Base-by-base conservation (phyloP, 2,329 filamentous ascomycete genomes). In the Leptographium flavum region DNA sequence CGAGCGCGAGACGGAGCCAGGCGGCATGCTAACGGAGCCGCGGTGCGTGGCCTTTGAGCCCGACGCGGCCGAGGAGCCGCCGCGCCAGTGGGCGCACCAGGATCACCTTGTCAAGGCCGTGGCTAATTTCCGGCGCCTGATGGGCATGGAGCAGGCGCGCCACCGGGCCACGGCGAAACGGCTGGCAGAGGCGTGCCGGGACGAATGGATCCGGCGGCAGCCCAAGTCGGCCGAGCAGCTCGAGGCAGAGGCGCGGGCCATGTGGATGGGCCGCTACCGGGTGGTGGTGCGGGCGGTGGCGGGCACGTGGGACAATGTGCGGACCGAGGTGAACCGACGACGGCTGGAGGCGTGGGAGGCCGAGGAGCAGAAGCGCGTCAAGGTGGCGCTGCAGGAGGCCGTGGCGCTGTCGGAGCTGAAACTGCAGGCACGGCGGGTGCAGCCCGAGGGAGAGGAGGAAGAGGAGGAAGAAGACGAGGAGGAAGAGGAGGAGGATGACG, bases 41-140 rank as follows among this genome's bases (percentile, higher is more conserved):
- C 70, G 73, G 48, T 90, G 84, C 57, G 81, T 79, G 3, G 65
- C 81, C 22, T 92, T 84, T 54, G 71, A 79, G 17, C 83, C 84
- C 0, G 84, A 92, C 50, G 69, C 77, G 13, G 67, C 66, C 48
- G 79, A 85, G 46, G 83, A 93, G 54, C 84, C 84, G 0, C 74
- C 78, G 0, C 72, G 74, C 43, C 86, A 92, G 56, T 96, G 86
- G 69, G 79, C 83, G n/a, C 87, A 93, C 53, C 74, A 78, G 57
- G 88, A 96, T 56, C 85, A 96, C 58, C 71, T 96, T 44, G 70
- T 83, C 39, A 80, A 81, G 39, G 88, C 94, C 49, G 81, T 83
- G 47, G 58, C 81, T 13, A 82, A 88, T 54, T 90, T 96, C 54
- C 79, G 85, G 40, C 83, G 79, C 55, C 69, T 96, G 31, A 76